Evolutionary conservation across 2,329 filamentous ascomycete genomes (phyloP).

Genomic region (Alternaria alternata): DNA sequence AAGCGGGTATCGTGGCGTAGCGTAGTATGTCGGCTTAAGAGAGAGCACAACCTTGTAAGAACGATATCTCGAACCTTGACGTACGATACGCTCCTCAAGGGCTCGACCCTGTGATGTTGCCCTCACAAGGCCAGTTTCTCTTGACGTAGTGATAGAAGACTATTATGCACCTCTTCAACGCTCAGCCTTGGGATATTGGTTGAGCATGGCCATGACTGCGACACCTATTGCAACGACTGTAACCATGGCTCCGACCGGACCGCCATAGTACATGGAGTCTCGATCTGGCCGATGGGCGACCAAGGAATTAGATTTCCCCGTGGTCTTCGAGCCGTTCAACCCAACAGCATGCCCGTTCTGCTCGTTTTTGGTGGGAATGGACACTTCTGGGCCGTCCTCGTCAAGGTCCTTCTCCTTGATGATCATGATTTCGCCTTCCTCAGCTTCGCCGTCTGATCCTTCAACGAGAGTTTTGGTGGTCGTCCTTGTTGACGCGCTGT

Average conservation of each 20-base stretch:
- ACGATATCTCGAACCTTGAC: neutral
- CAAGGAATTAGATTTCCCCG: slow-evolving; percentile 36
- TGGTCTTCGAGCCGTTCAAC: slow-evolving; percentile 29
- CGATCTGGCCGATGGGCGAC: slow-evolving; percentile 38
- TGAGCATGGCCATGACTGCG: slow-evolving; percentile 53
- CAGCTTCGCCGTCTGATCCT: slow-evolving; percentile 30
- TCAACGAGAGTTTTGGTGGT: slow-evolving; percentile 21
- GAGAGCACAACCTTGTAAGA: neutral
- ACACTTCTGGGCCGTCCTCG: slow-evolving; percentile 31
- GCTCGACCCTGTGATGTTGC: neutral
- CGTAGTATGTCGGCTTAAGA: neutral
- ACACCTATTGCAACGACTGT: slow-evolving; percentile 52
- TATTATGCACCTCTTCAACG: slow-evolving; percentile 44
- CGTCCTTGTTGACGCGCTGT: slow-evolving; percentile 24
- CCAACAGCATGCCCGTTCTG: slow-evolving; percentile 44
- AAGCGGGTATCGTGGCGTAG: neutral
- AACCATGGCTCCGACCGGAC: slow-evolving; percentile 49
- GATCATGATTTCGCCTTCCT: slow-evolving; percentile 49
- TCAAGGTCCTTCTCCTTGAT: slow-evolving; percentile 45
- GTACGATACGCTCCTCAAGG: neutral
- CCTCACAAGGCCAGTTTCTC: slow-evolving; percentile 4
- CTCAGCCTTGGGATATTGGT: slow-evolving; percentile 56
- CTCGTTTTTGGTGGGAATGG: slow-evolving; percentile 25
- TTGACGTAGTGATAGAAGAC: slow-evolving; percentile 12
- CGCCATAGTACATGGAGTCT: slow-evolving; percentile 47